Evolutionary conservation across 2,329 filamentous ascomycete species (phyloP).

Genomic region (Helminthosporium solani): DNA sequence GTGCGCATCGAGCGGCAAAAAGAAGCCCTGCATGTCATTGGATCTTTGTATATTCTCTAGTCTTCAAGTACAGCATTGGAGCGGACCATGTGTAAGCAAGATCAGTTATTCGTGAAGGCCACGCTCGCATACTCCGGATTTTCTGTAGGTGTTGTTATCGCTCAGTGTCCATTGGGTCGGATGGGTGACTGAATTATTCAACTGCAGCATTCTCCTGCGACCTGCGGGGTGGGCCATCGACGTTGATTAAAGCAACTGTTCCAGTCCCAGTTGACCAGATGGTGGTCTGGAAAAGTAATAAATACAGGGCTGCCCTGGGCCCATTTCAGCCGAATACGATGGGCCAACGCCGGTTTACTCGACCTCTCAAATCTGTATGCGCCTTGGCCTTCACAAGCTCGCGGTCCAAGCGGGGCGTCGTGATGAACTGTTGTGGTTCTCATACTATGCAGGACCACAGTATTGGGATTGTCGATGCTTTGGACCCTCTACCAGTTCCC

Average conservation of each 20-base stretch:
- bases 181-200: too few relatives aligned
- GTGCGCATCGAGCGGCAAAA: constrained; percentile 9
- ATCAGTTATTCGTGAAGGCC: constrained; percentile 5
- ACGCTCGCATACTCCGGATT: not conserved
- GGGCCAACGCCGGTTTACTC: constrained; percentile 11
- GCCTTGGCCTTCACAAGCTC: not conserved
- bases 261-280: constrained; percentile 9
- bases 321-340: constrained; percentile 14
- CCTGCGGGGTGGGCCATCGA: constrained; percentile 7
- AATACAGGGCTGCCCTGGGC: constrained; percentile 8
- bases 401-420: not conserved
- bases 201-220: constrained; percentile 4
- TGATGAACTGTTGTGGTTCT: not conserved
- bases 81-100: not conserved
- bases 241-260: constrained; percentile 5
- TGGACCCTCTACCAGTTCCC: not conserved
- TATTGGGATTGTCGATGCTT: not conserved
- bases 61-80: constrained; percentile 3
- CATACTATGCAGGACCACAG: not conserved
- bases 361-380: constrained; percentile 16
- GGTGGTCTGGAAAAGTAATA: constrained; percentile 4
- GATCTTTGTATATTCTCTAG: not conserved
- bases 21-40: not conserved
- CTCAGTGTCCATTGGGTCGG: constrained; percentile 16
- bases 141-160: constrained; percentile 13